These are phyloP conservation scores for Zygoascus bituminiphila DNA, from an alignment of 805 yeast genomes.

Conservation along the genomic window DNA sequence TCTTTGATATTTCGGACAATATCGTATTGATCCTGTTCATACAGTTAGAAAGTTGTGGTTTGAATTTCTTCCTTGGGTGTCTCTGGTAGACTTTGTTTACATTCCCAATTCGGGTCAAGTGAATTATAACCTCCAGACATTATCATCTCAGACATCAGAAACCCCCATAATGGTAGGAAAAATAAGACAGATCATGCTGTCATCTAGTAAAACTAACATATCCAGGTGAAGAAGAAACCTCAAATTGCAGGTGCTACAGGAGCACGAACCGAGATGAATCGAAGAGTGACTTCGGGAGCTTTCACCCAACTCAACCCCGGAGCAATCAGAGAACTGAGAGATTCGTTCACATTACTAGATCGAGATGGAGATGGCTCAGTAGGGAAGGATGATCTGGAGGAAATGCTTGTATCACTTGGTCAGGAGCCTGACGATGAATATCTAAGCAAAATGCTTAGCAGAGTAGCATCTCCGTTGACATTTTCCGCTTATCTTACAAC, in stretches of 20 bases:
- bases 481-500: constrained; percentile 60
- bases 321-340: constrained; percentile 58
- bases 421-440: constrained; percentile 36
- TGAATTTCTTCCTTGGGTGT: background rate
- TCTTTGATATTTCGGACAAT: too few relatives aligned
- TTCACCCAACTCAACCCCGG: constrained; percentile 44
- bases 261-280: background rate
- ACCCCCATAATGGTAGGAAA: constrained; percentile 2
- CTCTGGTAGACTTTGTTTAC: constrained; percentile 2
- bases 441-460: constrained; percentile 42
- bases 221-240: constrained; percentile 5
- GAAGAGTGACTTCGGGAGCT: constrained; percentile 23
- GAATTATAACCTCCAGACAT: background rate
- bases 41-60: too few relatives aligned
- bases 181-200: background rate
- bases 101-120: background rate
- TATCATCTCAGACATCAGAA: background rate
- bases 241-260: constrained; percentile 1
- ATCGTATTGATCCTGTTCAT: too few relatives aligned
- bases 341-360: constrained; percentile 73
- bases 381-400: constrained; percentile 31
- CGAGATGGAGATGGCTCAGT: constrained; percentile 64
- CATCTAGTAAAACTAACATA: background rate
- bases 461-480: constrained; percentile 35
- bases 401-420: constrained; percentile 36